Percentiles rank a stretch among this genome's conserved stretches.
These are phyloP conservation scores for Diaporthe aspalathi DNA, from an alignment of 2,329 filamentous ascomycete genomes.

Conservation along the genomic window DNA sequence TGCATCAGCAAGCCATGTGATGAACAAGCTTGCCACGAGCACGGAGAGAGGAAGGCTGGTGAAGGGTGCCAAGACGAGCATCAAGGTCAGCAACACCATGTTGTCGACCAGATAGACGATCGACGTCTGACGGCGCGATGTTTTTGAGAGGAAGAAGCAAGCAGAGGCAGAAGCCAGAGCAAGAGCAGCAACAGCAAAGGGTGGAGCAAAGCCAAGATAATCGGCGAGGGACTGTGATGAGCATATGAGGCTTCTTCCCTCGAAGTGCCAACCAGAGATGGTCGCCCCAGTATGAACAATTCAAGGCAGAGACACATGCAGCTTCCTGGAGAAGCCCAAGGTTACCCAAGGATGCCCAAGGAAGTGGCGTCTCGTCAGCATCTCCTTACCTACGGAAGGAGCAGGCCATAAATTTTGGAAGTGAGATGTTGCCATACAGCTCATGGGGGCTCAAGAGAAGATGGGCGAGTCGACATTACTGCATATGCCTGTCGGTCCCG, in stretches of 20 bases:
- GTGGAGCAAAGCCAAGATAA: background rate
- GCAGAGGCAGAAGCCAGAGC: slow-evolving; percentile 3
- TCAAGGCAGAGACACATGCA: background rate
- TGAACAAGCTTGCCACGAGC: slow-evolving; percentile 7
- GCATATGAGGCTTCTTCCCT: too few relatives aligned
- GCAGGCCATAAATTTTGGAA: too few relatives aligned
- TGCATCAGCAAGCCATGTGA: slow-evolving; percentile 18
- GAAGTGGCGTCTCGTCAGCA: background rate
- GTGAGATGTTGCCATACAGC: too few relatives aligned
- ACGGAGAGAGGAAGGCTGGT: slow-evolving; percentile 18
- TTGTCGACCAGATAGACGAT: background rate
- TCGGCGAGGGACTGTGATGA: background rate
- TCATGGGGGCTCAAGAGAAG: too few relatives aligned
- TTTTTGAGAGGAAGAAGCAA: background rate
- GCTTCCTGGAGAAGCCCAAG: background rate
- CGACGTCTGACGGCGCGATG: background rate
- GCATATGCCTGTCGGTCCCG: too few relatives aligned
- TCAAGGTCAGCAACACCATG: slow-evolving; percentile 9
- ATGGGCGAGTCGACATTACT: too few relatives aligned
- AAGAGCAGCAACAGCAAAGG: background rate
- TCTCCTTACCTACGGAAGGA: background rate
- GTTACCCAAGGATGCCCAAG: background rate
- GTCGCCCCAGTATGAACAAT: background rate
- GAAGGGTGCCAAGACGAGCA: slow-evolving; percentile 16
- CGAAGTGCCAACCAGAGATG: too few relatives aligned